Evolutionary conservation across 805 yeast genomes (phyloP).

Genomic region (Lipomyces orientalis): DNA sequence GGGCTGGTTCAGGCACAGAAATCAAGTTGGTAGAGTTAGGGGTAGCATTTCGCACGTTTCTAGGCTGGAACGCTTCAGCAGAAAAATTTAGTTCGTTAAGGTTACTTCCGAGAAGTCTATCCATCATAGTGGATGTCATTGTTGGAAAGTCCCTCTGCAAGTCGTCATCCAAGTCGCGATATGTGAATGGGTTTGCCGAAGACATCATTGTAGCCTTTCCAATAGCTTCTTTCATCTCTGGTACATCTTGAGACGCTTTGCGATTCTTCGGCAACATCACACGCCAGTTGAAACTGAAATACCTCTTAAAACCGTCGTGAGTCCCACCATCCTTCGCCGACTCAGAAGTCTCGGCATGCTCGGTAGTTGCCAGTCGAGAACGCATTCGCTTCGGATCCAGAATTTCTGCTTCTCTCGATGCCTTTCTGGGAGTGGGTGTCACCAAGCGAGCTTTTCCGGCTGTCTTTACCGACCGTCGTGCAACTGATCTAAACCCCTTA

Average conservation of each 20-base stretch:
- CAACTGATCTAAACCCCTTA: constrained; percentile 4
- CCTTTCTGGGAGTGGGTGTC: neutral
- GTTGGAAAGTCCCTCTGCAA: neutral
- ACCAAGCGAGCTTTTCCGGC: neutral
- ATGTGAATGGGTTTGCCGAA: neutral
- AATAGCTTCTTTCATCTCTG: neutral
- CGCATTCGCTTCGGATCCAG: constrained; percentile 6
- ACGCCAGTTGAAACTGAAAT: constrained; percentile 30
- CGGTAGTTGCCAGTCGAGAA: neutral
- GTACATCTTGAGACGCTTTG: constrained; percentile 1
- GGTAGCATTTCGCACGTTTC: neutral
- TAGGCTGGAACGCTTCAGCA: neutral
- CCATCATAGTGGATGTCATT: neutral
- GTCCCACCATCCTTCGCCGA: neutral
- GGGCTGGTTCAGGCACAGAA: neutral
- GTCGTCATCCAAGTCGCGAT: neutral
- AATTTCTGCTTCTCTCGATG: neutral
- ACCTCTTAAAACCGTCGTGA: constrained; percentile 5
- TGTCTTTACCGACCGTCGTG: neutral
- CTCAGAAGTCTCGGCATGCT: neutral
- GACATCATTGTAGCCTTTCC: neutral
- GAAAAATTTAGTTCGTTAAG: neutral
- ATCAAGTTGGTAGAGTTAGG: neutral
- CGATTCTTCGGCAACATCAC: constrained; percentile 11
- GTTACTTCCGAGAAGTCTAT: constrained; percentile 4